Conservation (phyloP, 169 alveolate genomes). For the Plasmodium malariae region DNA sequence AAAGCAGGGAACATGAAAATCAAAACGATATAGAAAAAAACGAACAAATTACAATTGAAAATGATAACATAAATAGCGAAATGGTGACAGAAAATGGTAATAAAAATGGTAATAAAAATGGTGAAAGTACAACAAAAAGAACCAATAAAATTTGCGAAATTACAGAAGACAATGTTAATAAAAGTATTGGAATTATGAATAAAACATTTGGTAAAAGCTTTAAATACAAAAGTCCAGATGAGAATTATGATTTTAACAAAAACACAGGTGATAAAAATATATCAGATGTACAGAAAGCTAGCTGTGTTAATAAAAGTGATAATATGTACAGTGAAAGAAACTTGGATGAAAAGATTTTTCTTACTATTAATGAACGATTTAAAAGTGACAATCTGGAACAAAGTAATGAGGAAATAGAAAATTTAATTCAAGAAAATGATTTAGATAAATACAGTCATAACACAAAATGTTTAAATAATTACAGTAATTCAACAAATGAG, state of each 20-base stretch:
- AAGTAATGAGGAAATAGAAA: background rate
- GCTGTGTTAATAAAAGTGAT: background rate
- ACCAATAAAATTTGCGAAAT: background rate
- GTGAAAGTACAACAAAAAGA: background rate
- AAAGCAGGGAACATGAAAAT: background rate
- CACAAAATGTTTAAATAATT: background rate
- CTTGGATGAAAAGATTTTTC: background rate
- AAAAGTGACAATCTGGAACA: background rate
- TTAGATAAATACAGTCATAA: background rate
- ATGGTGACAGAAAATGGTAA: background rate
- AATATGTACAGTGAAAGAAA: background rate
- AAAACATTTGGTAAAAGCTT: background rate
- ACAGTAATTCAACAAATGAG: background rate
- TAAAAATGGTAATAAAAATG: background rate
- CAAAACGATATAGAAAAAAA: no score
- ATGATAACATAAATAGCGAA: background rate
- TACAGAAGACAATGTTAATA: background rate
- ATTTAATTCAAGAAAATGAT: conserved; percentile 12
- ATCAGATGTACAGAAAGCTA: no score
- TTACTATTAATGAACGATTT: background rate
- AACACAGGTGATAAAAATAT: background rate
- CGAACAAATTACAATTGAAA: no score
- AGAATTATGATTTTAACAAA: background rate
- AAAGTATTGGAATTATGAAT: background rate
- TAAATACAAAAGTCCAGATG: background rate